Conservation (phyloP, 129 eudicot genomes). For the Flaveria ramosissima region DNA sequence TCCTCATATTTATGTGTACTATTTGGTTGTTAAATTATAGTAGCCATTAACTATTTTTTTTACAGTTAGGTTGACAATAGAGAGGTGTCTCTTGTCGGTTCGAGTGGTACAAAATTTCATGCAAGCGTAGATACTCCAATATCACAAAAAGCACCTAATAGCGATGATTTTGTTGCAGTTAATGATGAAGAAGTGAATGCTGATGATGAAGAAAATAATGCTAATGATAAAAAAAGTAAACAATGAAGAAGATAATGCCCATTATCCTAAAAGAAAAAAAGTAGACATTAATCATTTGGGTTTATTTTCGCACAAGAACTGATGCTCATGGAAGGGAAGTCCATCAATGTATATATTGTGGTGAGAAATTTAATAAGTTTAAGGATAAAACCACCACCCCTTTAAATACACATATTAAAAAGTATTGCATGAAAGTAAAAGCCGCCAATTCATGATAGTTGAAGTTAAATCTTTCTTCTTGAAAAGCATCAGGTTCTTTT, state of each 20-base stretch:
- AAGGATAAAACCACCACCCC: conserved; percentile 5
- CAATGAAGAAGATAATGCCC: neutral
- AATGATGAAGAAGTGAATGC: neutral
- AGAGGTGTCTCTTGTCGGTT: neutral
- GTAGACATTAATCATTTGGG: neutral
- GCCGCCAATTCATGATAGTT: neutral
- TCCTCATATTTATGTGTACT: too few relatives aligned
- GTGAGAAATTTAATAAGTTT: conserved; percentile 1
- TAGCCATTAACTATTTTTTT: too few relatives aligned
- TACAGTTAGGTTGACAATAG: neutral
- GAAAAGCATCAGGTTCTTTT: neutral
- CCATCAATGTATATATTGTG: neutral
- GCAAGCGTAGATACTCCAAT: neutral
- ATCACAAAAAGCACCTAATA: neutral
- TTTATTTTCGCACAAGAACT: neutral
- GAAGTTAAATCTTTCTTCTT: neutral
- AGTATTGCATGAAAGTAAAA: neutral
- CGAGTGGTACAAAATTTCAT: neutral
- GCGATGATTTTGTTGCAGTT: neutral
- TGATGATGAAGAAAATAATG: neutral
- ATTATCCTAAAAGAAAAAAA: conserved; percentile 4
- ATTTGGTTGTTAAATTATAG: too few relatives aligned
- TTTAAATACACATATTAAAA: neutral
- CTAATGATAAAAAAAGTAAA: neutral
- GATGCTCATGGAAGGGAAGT: neutral